Conservation (phyloP, 2,329 filamentous ascomycete species). For the Hymenoscyphus repandus region DNA sequence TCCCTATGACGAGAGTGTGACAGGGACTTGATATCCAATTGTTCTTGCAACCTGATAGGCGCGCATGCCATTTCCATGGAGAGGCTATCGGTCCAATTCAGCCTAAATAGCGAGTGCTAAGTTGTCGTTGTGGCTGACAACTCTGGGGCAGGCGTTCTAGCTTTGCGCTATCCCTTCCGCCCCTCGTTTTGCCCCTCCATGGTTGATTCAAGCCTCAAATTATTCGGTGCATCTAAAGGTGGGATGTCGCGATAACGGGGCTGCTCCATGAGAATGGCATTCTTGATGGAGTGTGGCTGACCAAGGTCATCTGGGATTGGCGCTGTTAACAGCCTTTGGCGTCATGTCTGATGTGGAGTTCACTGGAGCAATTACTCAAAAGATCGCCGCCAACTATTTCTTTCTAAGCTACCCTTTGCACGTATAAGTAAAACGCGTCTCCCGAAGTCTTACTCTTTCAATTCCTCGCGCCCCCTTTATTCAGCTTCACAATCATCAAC, state of each 20-base stretch:
- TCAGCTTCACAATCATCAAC: not conserved
- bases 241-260: too few relatives aligned
- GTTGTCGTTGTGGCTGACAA: not conserved
- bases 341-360: not conserved
- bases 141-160: too few relatives aligned
- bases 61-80: conserved; percentile 19
- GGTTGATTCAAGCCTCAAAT: not conserved
- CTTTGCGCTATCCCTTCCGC: conserved; percentile 1
- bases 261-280: too few relatives aligned
- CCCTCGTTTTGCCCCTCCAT: conserved; percentile 8
- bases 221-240: not conserved
- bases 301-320: too few relatives aligned
- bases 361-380: not conserved
- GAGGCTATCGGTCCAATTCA: conserved; percentile 7
- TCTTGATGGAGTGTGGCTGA: too few relatives aligned
- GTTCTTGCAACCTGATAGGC: conserved; percentile 13
- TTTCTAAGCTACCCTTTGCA: not conserved
- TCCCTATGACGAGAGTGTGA: not conserved
- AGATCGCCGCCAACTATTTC: not conserved
- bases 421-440: conserved; percentile 16
- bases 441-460: conserved; percentile 3
- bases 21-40: not conserved
- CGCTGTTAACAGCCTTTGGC: too few relatives aligned
- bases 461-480: not conserved
- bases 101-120: conserved; percentile 12